A percentile compares a stretch with the other conserved stretches of the same genome.
These are phyloP conservation scores for Aulographum hederae DNA, from an alignment of 2,329 filamentous ascomycete genomes.

Conservation along the genomic window DNA sequence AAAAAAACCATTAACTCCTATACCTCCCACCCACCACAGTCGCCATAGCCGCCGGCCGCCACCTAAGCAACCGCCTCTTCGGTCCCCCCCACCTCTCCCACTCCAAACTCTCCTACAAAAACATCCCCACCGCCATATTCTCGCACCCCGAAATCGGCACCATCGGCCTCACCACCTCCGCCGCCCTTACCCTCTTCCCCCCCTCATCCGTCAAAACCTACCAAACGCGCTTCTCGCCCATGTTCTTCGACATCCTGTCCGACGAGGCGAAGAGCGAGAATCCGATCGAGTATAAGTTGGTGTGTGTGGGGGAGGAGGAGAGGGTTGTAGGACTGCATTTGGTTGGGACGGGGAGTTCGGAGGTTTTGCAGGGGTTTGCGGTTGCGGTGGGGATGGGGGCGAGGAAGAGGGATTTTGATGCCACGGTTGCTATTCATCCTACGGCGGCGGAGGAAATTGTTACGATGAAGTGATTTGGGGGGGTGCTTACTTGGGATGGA, in stretches of 20 bases:
- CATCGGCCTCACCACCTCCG: slow-evolving; percentile 29
- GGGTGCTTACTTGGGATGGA: too few relatives aligned
- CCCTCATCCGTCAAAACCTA: slow-evolving; percentile 32
- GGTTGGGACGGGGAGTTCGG: slow-evolving; percentile 26
- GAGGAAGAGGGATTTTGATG: slow-evolving; percentile 38
- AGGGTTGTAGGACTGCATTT: slow-evolving; percentile 33
- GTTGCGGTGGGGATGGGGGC: slow-evolving; percentile 67
- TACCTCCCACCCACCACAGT: slow-evolving; percentile 48
- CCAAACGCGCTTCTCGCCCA: slow-evolving; percentile 28
- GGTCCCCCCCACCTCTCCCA: slow-evolving; percentile 24
- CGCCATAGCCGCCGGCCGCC: slow-evolving; percentile 31
- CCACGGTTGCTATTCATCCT: slow-evolving; percentile 58
- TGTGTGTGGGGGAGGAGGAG: slow-evolving; percentile 29
- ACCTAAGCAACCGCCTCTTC: slow-evolving; percentile 30
- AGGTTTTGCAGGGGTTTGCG: slow-evolving; percentile 63
- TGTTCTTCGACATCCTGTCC: slow-evolving; percentile 29
- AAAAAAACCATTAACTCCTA: slow-evolving; percentile 66
- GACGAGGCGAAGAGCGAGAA: slow-evolving; percentile 29
- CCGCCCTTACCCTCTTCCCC: slow-evolving; percentile 27
- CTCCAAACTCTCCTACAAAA: slow-evolving; percentile 28
- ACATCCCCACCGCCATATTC: slow-evolving; percentile 34
- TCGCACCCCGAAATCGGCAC: slow-evolving; percentile 31
- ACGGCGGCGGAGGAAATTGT: slow-evolving; percentile 62
- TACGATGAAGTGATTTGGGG: slow-evolving; percentile 16
- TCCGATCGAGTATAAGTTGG: slow-evolving; percentile 30